phyloP scores from a whole-genome alignment of 2,329 filamentous ascomycete genomes.

The Zalaria obscura region DNA sequence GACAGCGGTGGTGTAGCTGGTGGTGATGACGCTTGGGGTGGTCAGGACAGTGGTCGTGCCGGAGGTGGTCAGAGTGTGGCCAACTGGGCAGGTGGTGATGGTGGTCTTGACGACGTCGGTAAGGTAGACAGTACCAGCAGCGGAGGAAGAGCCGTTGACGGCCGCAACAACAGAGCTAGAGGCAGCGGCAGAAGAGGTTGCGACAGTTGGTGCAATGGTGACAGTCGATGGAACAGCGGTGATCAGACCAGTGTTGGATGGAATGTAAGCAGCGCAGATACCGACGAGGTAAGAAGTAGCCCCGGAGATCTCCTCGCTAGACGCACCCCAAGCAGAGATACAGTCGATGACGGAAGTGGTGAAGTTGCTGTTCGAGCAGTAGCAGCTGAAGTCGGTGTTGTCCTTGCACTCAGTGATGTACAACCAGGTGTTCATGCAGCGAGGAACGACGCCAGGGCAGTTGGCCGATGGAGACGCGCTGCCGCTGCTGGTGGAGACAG shows the following conservation, averaged over 20 bases:
- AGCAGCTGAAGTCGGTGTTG: conserved; percentile 74
- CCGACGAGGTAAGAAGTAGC: conserved; percentile 79
- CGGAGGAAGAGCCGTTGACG: conserved; percentile 2
- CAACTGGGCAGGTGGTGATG: conserved; percentile 4
- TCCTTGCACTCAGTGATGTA: conserved; percentile 58
- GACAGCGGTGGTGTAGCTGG: neutral
- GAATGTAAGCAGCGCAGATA: conserved; percentile 66
- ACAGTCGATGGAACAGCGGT: conserved; percentile 54
- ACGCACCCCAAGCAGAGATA: conserved; percentile 60
- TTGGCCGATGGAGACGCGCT: conserved; percentile 7
- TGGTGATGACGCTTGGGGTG: neutral
- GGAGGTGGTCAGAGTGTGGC: conserved; percentile 1
- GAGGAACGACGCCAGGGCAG: conserved; percentile 62
- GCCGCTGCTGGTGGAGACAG: neutral
- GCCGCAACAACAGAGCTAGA: conserved; percentile 3
- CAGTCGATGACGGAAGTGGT: conserved; percentile 70
- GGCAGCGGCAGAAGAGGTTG: conserved; percentile 2
- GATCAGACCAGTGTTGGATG: conserved; percentile 70
- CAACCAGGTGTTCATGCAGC: conserved; percentile 87
- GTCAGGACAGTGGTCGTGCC: neutral
- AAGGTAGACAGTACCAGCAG: conserved; percentile 3
- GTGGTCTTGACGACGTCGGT: conserved; percentile 4
- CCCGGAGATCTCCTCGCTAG: conserved; percentile 49
- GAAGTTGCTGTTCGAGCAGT: conserved; percentile 68
- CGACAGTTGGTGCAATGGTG: conserved; percentile 31